A percentile compares a stretch with the other conserved stretches of the same genome.
Conservation (phyloP, 1,284 basidiomycete species). For the Moesziomyces aphidis region DNA sequence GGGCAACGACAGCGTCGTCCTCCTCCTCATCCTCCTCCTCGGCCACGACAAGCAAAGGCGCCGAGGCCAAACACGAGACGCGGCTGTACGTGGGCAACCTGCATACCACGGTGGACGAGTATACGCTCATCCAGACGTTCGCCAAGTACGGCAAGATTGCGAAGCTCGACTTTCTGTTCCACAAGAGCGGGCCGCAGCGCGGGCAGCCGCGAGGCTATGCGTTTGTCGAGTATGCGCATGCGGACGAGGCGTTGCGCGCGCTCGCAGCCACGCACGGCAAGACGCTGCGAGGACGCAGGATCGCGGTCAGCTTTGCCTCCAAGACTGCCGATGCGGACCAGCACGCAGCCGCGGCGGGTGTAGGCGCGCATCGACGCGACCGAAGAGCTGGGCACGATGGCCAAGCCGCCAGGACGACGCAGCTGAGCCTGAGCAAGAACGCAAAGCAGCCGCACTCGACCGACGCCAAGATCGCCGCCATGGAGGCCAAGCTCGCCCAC, state of each 20-base stretch:
- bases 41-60: neutral
- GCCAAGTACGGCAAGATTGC: constrained; percentile 89
- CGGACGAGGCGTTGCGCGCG: constrained; percentile 80
- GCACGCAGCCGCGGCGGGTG: constrained; percentile 2
- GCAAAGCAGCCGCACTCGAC: constrained; percentile 77
- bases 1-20: neutral
- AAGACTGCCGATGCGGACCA: constrained; percentile 69
- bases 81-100: constrained; percentile 93
- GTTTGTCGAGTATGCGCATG: constrained; percentile 80
- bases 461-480: constrained; percentile 87
- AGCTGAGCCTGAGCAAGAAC: constrained; percentile 85
- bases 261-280: constrained; percentile 81
- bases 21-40: neutral
- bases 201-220: constrained; percentile 96
- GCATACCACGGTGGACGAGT: constrained; percentile 86
- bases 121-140: constrained; percentile 85
- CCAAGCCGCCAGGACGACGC: constrained; percentile 80
- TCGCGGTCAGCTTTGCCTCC: constrained; percentile 89
- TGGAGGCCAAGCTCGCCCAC: constrained; percentile 85
- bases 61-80: constrained; percentile 36
- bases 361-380: constrained; percentile 41
- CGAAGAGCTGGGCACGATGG: constrained; percentile 37
- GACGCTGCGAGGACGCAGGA: constrained; percentile 83
- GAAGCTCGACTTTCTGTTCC: constrained; percentile 93
- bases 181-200: constrained; percentile 86